phyloP scores from a whole-genome alignment of 2,329 filamentous ascomycete genomes.

The Arthrobotrys megalospora region DNA sequence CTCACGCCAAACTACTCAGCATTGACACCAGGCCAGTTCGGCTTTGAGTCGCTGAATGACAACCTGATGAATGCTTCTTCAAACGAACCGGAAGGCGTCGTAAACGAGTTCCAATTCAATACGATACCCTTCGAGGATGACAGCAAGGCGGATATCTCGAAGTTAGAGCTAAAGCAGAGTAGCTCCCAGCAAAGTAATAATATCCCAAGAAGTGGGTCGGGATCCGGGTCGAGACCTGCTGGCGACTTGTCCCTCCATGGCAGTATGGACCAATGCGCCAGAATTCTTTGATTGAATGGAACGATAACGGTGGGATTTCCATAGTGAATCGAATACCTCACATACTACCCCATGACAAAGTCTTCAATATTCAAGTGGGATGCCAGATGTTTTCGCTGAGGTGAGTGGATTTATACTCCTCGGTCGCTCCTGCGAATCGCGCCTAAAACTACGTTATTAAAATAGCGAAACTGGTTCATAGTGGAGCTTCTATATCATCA shows the following conservation, averaged over 20 bases:
- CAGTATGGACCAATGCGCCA: conserved; percentile 28
- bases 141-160: conserved; percentile 47
- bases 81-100: conserved; percentile 51
- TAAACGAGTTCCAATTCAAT: conserved; percentile 57
- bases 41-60: conserved; percentile 55
- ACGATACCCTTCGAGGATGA: conserved; percentile 59
- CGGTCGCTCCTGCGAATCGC: conserved; percentile 38
- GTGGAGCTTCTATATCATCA: conserved; percentile 79
- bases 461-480: conserved; percentile 65
- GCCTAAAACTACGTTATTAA: conserved; percentile 55
- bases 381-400: conserved; percentile 59
- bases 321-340: conserved; percentile 57
- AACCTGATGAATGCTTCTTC: conserved; percentile 53
- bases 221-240: conserved; percentile 23
- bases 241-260: conserved; percentile 50
- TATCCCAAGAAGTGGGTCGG: conserved; percentile 7
- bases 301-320: not conserved
- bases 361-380: conserved; percentile 57
- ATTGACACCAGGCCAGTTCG: conserved; percentile 55
- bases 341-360: conserved; percentile 55
- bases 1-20: conserved; percentile 54
- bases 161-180: conserved; percentile 41
- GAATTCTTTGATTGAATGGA: not conserved
- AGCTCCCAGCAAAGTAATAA: conserved; percentile 35
- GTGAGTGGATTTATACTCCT: conserved; percentile 30